These are phyloP conservation scores for Metarhizium anisopliae DNA, from an alignment of 2,329 filamentous ascomycete species.

Conservation along the genomic window DNA sequence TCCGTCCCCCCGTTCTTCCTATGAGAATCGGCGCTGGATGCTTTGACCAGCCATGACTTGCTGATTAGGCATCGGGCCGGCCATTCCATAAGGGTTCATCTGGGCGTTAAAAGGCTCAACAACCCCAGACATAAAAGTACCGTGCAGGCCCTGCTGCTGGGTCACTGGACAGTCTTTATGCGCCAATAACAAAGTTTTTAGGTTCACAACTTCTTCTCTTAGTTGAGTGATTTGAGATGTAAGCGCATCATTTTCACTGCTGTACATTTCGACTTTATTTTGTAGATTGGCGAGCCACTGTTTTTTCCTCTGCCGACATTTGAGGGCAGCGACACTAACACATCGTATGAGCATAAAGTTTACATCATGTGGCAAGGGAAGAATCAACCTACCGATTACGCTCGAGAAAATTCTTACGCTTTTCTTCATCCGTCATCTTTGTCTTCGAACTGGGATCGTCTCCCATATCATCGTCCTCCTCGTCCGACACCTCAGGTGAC, in stretches of 20 bases:
- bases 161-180: constrained; percentile 96
- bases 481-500: constrained; percentile 41
- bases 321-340: constrained; percentile 80
- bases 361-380: neutral
- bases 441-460: constrained; percentile 49
- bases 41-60: constrained; percentile 48
- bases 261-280: constrained; percentile 87
- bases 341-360: constrained; percentile 2
- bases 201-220: constrained; percentile 85
- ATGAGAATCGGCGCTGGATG: constrained; percentile 49
- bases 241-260: constrained; percentile 81
- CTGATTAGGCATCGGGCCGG: constrained; percentile 34
- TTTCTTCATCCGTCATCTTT: constrained; percentile 98
- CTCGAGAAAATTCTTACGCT: constrained; percentile 95
- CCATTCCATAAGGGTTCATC: constrained; percentile 53
- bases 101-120: constrained; percentile 46
- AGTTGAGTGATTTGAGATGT: constrained; percentile 75
- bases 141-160: constrained; percentile 63
- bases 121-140: constrained; percentile 45
- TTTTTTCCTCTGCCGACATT: constrained; percentile 97
- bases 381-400: constrained; percentile 69
- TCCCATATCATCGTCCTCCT: constrained; percentile 39
- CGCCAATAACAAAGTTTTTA: constrained; percentile 85
- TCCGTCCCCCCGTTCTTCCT: constrained; percentile 19
- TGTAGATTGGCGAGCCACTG: constrained; percentile 96